Base-by-base conservation (phyloP, 352 stramenopile genomes). In the Globisporangium recalcitrans region DNA sequence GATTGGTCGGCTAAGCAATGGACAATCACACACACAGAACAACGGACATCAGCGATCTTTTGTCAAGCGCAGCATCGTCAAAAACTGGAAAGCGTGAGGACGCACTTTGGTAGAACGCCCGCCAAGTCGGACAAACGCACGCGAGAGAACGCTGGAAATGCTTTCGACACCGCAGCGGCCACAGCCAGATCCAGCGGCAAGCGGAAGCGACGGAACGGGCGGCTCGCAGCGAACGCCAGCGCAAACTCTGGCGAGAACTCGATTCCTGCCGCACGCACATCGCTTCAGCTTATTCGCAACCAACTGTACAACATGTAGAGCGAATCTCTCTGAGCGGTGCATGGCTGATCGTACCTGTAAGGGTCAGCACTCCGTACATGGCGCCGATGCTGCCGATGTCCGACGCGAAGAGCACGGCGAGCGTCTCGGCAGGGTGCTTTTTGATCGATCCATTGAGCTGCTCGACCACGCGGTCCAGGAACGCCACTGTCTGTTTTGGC, bases 161-260 rank as follows among this genome's bases (percentile, higher is more conserved):
- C 38, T 52, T 87, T 88, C 9, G 86, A 55, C 1, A 95, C 77
- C n/a, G 69, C 71, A 34, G 84, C 82, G 0, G 87, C 84, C 3
- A 75, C 71, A 8, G 77, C 81, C 52, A 96, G 58, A 53, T 96
- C 87, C 6, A 94, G 63, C 34, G 87, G 87, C 52, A 96, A 66
- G 4, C 87, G 82, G 29, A 95, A 68, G 42, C 86, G 83, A 3
- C 87, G 87, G 63, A 96, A 89, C 11, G 87, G 87, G 29, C 87
- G 80, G 60, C 85, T 93, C 31, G 81, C 82, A 14, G 84, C 86
- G 56, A 93, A 96, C 14, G 87, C 87, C 22, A 96, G 54, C 7
- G 87, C 87, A 58, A 95, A 96, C 57, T 96, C 87, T 8, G 87
- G 82, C 29, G 86, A 93, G 61, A 96, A 91, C 52, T 82, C 68